Percentiles rank a stretch among this genome's conserved stretches.
These are phyloP conservation scores for Auricularia auricula-judae DNA, from an alignment of 768 basidiomycete genomes.

Conservation along the genomic window DNA sequence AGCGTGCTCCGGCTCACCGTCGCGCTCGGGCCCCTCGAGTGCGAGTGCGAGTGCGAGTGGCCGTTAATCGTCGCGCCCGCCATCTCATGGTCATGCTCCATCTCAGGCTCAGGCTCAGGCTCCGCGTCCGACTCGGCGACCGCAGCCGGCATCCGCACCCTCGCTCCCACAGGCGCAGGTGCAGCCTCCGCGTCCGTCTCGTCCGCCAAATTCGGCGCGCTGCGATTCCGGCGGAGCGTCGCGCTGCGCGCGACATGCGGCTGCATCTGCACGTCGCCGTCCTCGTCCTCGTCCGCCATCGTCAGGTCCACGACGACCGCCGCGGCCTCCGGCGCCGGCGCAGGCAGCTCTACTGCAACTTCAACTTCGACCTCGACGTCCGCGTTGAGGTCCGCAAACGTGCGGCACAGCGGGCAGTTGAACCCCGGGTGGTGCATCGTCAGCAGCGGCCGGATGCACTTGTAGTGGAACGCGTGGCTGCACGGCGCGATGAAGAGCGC, in stretches of 20 bases:
- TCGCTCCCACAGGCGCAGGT: neutral
- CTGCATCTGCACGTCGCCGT: neutral
- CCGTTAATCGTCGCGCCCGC: too few relatives aligned
- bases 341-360: neutral
- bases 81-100: too few relatives aligned
- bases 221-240: neutral
- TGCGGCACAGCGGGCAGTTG: conserved; percentile 89
- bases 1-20: too few relatives aligned
- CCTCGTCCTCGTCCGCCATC: neutral
- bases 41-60: too few relatives aligned
- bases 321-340: neutral
- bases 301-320: neutral
- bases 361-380: conserved; percentile 72
- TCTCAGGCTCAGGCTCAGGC: too few relatives aligned
- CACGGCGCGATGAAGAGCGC: conserved; percentile 97
- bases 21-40: too few relatives aligned
- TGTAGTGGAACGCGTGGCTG: conserved; percentile 93
- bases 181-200: neutral
- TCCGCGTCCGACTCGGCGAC: neutral
- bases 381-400: conserved; percentile 89
- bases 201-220: neutral
- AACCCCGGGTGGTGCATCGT: conserved; percentile 87
- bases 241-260: neutral
- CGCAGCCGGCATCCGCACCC: neutral
- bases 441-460: conserved; percentile 88